Percentiles rank a stretch among this genome's conserved stretches.
phyloP scores from a whole-genome alignment of 116 monocot genomes.

The Iris pallida region DNA sequence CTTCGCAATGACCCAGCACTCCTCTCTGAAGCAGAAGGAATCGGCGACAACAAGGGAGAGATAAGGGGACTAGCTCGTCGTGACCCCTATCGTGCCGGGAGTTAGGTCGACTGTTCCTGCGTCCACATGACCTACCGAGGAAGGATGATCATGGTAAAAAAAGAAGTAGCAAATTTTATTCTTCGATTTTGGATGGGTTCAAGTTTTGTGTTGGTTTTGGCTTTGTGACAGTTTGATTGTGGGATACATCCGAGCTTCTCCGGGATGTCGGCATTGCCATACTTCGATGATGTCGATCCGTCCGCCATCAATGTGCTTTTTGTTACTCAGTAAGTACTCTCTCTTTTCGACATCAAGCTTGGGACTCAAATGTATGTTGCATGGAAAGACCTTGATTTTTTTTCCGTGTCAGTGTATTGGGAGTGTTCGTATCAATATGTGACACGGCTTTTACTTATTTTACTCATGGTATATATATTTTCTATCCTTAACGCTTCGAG shows the following conservation, averaged over 20 bases:
- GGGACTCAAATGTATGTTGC: background rate
- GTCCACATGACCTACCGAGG: slow-evolving; percentile 90
- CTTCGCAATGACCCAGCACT: too few species aligned
- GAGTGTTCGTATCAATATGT: too few species aligned
- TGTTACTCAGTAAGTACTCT: slow-evolving; percentile 63
- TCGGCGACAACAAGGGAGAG: slow-evolving; percentile 25
- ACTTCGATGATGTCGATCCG: slow-evolving; percentile 97
- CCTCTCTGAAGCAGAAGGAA: slow-evolving; percentile 45
- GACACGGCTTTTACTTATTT: too few species aligned
- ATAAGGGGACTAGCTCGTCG: slow-evolving; percentile 72
- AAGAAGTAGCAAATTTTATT: too few species aligned
- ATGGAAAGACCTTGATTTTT: too few species aligned
- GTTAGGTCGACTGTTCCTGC: slow-evolving; percentile 93
- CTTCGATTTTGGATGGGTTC: background rate
- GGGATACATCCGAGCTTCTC: slow-evolving; percentile 94
- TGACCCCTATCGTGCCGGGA: slow-evolving; percentile 93
- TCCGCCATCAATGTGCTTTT: slow-evolving; percentile 90
- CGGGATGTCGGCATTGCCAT: slow-evolving; percentile 95
- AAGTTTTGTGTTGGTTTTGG: background rate
- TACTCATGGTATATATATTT: too few species aligned
- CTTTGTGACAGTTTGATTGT: slow-evolving; percentile 75
- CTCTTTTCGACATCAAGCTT: background rate
- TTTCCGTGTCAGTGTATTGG: too few species aligned
- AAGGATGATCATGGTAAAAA: slow-evolving; percentile 65
- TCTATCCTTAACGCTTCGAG: too few species aligned